phyloP scores from a whole-genome alignment of 441 rosid genomes.

The Hypseocharis bilobata region DNA sequence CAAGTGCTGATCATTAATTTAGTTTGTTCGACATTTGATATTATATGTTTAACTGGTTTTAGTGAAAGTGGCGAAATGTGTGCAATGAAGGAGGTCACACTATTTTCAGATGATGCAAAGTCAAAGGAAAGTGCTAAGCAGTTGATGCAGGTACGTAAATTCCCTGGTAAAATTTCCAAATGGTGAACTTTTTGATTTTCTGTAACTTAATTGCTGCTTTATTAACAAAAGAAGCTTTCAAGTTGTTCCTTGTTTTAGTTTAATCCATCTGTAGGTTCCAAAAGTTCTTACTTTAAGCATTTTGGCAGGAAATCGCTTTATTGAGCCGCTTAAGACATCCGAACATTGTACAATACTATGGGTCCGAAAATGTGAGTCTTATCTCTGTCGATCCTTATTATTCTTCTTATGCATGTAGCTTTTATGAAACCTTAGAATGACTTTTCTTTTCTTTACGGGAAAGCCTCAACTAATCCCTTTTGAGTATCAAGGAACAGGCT shows the following conservation, averaged over 20 bases:
- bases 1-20: not conserved
- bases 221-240: not conserved
- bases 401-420: constrained; percentile 10
- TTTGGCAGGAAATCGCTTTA: constrained; percentile 43
- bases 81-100: constrained; percentile 51
- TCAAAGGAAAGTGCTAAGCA: constrained; percentile 54
- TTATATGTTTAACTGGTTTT: constrained; percentile 5
- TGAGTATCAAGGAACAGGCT: not conserved
- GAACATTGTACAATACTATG: constrained; percentile 92
- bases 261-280: constrained; percentile 4
- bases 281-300: constrained; percentile 8
- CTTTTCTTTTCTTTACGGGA: too few relatives aligned
- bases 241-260: constrained; percentile 1
- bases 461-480: too few relatives aligned
- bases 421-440: too few relatives aligned
- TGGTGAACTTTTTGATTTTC: not conserved
- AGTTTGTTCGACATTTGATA: constrained; percentile 15
- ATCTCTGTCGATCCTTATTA: not conserved
- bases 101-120: constrained; percentile 52
- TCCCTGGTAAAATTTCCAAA: not conserved
- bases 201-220: not conserved
- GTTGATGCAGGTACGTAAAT: constrained; percentile 40
- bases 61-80: constrained; percentile 60
- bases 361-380: constrained; percentile 65
- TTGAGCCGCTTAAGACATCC: constrained; percentile 55